phyloP scores from a whole-genome alignment of 257 asterid genomes.

The Thymus quinquecostatus region DNA sequence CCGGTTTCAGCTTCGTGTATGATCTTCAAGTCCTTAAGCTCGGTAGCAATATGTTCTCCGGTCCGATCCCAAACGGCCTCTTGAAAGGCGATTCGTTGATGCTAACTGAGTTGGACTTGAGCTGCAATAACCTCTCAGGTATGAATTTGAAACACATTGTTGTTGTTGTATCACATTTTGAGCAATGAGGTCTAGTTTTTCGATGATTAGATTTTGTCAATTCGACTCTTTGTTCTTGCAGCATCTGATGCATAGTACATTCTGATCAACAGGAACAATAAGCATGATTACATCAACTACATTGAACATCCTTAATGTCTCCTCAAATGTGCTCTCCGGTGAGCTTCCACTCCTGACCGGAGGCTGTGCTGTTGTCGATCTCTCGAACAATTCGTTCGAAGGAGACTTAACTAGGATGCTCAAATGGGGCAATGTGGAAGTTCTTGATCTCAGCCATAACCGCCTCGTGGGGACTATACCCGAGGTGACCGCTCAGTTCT shows the following conservation, averaged over 20 bases:
- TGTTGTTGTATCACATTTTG: neutral
- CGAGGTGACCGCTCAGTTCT: slow-evolving; percentile 75
- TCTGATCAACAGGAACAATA: slow-evolving; percentile 56
- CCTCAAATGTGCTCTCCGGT: slow-evolving; percentile 79
- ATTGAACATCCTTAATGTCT: slow-evolving; percentile 67
- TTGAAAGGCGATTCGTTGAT: slow-evolving; percentile 85
- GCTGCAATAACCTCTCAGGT: slow-evolving; percentile 92
- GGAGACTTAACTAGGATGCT: slow-evolving; percentile 69
- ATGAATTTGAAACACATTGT: neutral
- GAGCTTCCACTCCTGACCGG: slow-evolving; percentile 85
- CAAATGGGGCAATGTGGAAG: slow-evolving; percentile 88
- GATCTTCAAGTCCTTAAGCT: slow-evolving; percentile 84
- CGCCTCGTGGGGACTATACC: slow-evolving; percentile 70
- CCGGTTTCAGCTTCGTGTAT: slow-evolving; percentile 81
- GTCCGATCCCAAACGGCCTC: slow-evolving; percentile 74
- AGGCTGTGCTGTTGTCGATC: slow-evolving; percentile 70
- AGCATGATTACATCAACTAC: slow-evolving; percentile 88
- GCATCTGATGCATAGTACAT: neutral
- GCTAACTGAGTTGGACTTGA: slow-evolving; percentile 79
- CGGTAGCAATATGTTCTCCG: slow-evolving; percentile 74
- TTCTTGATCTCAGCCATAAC: slow-evolving; percentile 83
- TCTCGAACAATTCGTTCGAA: slow-evolving; percentile 75
- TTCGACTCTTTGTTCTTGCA: neutral
- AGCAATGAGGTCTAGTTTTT: slow-evolving; percentile 24
- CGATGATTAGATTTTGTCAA: slow-evolving; percentile 9